A percentile compares a stretch with the other conserved stretches of the same genome.
phyloP scores from a whole-genome alignment of 2,329 filamentous ascomycete genomes.

The Fusarium staphyleae region DNA sequence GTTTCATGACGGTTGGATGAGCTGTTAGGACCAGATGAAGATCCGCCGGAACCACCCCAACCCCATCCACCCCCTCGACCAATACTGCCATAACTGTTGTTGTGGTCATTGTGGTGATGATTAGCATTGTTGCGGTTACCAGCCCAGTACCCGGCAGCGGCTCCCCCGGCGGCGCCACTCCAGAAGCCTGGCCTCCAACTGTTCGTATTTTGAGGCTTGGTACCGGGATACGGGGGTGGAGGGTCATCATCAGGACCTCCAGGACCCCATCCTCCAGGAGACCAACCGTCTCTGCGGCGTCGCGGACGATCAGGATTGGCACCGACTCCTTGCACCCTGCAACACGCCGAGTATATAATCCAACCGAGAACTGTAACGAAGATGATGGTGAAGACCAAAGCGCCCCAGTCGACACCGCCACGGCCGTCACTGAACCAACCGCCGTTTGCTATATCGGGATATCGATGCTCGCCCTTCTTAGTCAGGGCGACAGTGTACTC shows the following conservation, averaged over 20 bases:
- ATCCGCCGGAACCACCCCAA: slow-evolving; percentile 40
- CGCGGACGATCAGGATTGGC: slow-evolving; percentile 21
- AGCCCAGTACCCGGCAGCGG: slow-evolving; percentile 72
- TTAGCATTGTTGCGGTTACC: slow-evolving; percentile 55
- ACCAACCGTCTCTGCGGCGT: slow-evolving; percentile 43
- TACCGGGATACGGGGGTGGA: slow-evolving; percentile 55
- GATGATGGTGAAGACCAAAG: slow-evolving; percentile 64
- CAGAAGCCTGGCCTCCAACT: slow-evolving; percentile 79
- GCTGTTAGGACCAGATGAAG: slow-evolving; percentile 46
- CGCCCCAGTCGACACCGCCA: slow-evolving; percentile 45
- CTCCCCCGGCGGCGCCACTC: slow-evolving; percentile 71
- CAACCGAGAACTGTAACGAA: slow-evolving; percentile 67
- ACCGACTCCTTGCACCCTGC: slow-evolving; percentile 12
- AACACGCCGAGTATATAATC: slow-evolving; percentile 67
- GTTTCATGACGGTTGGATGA: slow-evolving; percentile 64
- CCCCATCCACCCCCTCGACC: slow-evolving; percentile 44
- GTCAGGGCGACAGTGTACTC: slow-evolving; percentile 86
- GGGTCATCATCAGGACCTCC: slow-evolving; percentile 57
- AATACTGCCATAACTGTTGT: slow-evolving; percentile 45
- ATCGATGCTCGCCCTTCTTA: slow-evolving; percentile 74
- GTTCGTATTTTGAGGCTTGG: slow-evolving; percentile 49
- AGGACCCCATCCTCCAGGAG: slow-evolving; percentile 47
- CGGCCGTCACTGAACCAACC: slow-evolving; percentile 46
- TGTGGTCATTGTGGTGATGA: slow-evolving; percentile 38
- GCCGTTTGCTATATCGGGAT: slow-evolving; percentile 61